Percentiles rank a stretch among this genome's conserved stretches.
Evolutionary conservation across 306 rosid genomes (phyloP).

Genomic region (Malus sylvestris): DNA sequence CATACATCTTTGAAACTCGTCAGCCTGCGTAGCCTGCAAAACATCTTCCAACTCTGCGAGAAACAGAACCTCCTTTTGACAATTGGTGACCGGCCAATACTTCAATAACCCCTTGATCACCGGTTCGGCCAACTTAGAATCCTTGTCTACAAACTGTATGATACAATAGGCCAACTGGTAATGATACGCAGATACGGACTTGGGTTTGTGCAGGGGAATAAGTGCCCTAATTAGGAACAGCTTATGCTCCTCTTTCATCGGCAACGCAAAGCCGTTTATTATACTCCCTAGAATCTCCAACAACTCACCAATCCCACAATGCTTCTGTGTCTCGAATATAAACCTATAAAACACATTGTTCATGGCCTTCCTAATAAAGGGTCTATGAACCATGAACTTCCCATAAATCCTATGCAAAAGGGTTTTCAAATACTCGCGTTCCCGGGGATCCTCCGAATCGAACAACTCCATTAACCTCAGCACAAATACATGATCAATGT

Average conservation of each 20-base stretch:
- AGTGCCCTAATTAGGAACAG: conserved; percentile 52
- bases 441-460: conserved; percentile 69
- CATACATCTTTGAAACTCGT: conserved; percentile 45
- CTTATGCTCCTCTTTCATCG: conserved; percentile 73
- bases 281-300: conserved; percentile 62
- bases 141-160: conserved; percentile 69
- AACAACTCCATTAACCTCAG: conserved; percentile 50
- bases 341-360: conserved; percentile 58
- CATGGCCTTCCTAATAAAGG: conserved; percentile 61
- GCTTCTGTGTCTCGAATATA: conserved; percentile 62
- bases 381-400: conserved; percentile 69
- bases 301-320: conserved; percentile 58
- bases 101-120: conserved; percentile 63
- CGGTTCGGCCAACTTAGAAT: conserved; percentile 47
- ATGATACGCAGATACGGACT: conserved; percentile 32
- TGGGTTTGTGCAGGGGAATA: conserved; percentile 66
- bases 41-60: conserved; percentile 60
- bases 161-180: conserved; percentile 55
- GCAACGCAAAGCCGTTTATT: conserved; percentile 60
- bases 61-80: conserved; percentile 71
- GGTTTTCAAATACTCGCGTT: conserved; percentile 58
- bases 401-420: conserved; percentile 63
- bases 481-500: conserved; percentile 49
- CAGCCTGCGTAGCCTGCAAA: conserved; percentile 40
- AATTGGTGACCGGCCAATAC: conserved; percentile 68